A percentile compares a stretch with the other conserved stretches of the same genome.
phyloP scores from a whole-genome alignment of 2,329 filamentous ascomycete species.

The Claviceps capensis region DNA sequence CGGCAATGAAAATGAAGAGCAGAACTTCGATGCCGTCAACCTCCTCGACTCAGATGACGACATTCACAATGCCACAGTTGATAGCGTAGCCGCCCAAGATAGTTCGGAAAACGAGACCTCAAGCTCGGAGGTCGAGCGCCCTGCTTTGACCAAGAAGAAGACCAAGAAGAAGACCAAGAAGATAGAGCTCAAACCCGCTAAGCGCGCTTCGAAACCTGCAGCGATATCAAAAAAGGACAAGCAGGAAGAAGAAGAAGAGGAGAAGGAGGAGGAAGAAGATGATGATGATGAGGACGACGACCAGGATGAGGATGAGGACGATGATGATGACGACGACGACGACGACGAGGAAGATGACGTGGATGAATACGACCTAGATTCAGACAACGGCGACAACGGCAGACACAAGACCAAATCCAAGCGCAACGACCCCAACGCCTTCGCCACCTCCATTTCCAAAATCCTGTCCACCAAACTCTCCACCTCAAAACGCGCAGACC shows the following conservation, averaged over 20 bases:
- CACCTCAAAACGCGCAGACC: constrained; percentile 67
- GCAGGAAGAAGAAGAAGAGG: constrained; percentile 13
- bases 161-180: constrained; percentile 8
- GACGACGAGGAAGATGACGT: constrained; percentile 23
- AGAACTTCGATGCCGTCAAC: constrained; percentile 36
- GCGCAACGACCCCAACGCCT: constrained; percentile 81
- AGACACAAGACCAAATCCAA: constrained; percentile 48
- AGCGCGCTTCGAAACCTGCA: constrained; percentile 6
- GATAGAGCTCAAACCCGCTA: constrained; percentile 10
- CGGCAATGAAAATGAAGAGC: constrained; percentile 19
- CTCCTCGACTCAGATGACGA: constrained; percentile 45
- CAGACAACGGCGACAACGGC: constrained; percentile 1
- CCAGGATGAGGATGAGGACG: constrained; percentile 28
- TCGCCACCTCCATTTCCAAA: constrained; percentile 85
- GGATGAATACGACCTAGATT: constrained; percentile 20
- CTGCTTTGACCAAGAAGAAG: constrained; percentile 6
- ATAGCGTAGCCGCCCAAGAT: constrained; percentile 26
- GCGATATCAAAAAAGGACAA: constrained; percentile 13
- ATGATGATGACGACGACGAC: constrained; percentile 13
- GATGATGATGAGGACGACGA: constrained; percentile 16
- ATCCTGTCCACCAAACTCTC: constrained; percentile 85
- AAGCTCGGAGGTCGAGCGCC: constrained; percentile 23
- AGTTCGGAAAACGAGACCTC: constrained; percentile 10
- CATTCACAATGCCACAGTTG: constrained; percentile 37
- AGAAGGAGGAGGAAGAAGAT: constrained; percentile 17